Evolutionary conservation across 2,329 filamentous ascomycete species (phyloP).

Genomic region (Aspergillus pseudotamarii): DNA sequence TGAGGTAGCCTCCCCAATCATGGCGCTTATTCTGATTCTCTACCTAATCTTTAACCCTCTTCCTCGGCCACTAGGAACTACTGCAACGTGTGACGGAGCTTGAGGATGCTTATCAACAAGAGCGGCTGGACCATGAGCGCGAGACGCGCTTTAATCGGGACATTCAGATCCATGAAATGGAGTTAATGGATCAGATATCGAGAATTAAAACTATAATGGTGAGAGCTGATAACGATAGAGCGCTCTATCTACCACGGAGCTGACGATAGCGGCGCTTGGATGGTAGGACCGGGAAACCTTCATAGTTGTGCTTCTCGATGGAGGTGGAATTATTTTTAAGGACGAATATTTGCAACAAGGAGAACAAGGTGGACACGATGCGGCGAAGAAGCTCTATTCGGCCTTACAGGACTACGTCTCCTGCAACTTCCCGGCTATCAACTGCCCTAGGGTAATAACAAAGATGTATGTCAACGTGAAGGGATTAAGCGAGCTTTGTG

Average conservation of each 20-base stretch:
- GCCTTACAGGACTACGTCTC: constrained; percentile 49
- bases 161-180: constrained; percentile 50
- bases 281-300: constrained; percentile 56
- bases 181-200: constrained; percentile 51
- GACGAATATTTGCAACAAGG: constrained; percentile 54
- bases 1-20: constrained; percentile 38
- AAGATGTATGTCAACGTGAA: constrained; percentile 59
- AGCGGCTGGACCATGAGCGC: constrained; percentile 51
- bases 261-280: constrained; percentile 18
- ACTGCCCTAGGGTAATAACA: constrained; percentile 52
- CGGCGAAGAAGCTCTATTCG: constrained; percentile 53
- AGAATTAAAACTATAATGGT: constrained; percentile 51
- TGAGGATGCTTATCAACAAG: constrained; percentile 46
- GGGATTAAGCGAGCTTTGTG: constrained; percentile 53
- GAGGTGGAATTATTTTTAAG: constrained; percentile 58
- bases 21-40: constrained; percentile 3
- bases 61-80: constrained; percentile 43
- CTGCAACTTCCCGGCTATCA: constrained; percentile 44
- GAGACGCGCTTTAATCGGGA: constrained; percentile 53
- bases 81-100: constrained; percentile 48
- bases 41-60: constrained; percentile 6
- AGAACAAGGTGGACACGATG: constrained; percentile 56
- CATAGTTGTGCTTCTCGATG: constrained; percentile 58
- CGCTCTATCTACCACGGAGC: neutral
- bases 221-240: constrained; percentile 8